Evolutionary conservation across 768 basidiomycete species (phyloP).

Genomic region (Tricholoma sp.): DNA sequence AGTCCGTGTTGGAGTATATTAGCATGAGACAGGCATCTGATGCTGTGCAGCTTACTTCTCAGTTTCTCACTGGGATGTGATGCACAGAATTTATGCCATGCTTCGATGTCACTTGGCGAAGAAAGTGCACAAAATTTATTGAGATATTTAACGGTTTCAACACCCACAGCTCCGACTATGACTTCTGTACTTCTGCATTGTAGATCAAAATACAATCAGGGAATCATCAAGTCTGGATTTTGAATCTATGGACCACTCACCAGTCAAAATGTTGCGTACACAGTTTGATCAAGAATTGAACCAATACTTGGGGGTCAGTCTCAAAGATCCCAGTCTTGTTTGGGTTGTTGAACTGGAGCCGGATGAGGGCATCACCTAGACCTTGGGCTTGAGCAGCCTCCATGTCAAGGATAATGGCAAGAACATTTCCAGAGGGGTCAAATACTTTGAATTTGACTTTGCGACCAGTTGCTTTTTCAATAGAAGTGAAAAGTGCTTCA

Average conservation of each 20-base stretch:
- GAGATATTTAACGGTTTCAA: background rate
- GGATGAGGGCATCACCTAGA: background rate
- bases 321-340: background rate
- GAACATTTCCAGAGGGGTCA: constrained; percentile 9
- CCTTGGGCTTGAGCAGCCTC: constrained; percentile 5
- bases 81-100: background rate
- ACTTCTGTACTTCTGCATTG: background rate
- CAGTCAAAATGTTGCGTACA: background rate
- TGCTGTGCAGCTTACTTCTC: background rate
- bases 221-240: too few species aligned
- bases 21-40: background rate
- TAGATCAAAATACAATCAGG: too few species aligned
- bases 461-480: background rate
- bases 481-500: background rate
- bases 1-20: background rate
- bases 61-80: background rate
- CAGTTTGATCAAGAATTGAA: background rate
- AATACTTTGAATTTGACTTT: constrained; percentile 12
- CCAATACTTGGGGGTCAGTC: background rate
- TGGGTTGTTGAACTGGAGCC: background rate
- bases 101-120: background rate
- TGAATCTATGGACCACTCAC: too few species aligned
- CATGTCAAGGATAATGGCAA: constrained; percentile 1
- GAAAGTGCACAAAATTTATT: background rate
- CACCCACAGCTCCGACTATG: background rate